Evolutionary conservation across 176 grass and related monocot species (phyloP).

Genomic region (Puccinellia tenuiflora): DNA sequence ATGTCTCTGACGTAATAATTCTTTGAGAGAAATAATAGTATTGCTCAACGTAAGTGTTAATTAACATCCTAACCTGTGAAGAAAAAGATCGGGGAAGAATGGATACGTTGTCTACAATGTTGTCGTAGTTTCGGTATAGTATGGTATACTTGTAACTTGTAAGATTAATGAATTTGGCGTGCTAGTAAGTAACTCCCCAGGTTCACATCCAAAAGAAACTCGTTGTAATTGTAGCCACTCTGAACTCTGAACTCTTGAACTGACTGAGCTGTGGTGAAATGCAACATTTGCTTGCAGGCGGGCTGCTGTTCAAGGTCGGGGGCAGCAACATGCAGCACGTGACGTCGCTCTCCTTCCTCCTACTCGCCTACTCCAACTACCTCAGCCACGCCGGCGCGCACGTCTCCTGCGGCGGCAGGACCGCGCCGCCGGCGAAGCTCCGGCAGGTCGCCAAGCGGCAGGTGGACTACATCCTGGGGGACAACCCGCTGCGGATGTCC

Average conservation of each 20-base stretch:
- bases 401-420: slow-evolving; percentile 42
- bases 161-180: background rate
- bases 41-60: background rate
- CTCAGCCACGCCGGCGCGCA: slow-evolving; percentile 63
- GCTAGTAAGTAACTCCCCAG: background rate
- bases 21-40: too few species aligned
- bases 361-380: slow-evolving; percentile 72
- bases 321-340: slow-evolving; percentile 86
- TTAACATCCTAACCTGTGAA: slow-evolving; percentile 2
- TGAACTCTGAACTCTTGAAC: background rate
- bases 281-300: slow-evolving; percentile 21
- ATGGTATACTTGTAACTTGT: background rate
- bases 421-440: slow-evolving; percentile 47
- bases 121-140: background rate
- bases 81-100: background rate
- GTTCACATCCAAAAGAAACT: too few species aligned
- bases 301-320: slow-evolving; percentile 62
- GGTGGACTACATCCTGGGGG: slow-evolving; percentile 70
- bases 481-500: slow-evolving; percentile 63
- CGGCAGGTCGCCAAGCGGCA: slow-evolving; percentile 63
- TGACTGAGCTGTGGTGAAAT: background rate
- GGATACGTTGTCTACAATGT: background rate
- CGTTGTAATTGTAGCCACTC: too few species aligned
- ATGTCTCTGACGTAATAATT: too few species aligned
- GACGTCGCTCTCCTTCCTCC: slow-evolving; percentile 71